Conservation (phyloP, 768 basidiomycete species). For the Pisolithus sp. region DNA sequence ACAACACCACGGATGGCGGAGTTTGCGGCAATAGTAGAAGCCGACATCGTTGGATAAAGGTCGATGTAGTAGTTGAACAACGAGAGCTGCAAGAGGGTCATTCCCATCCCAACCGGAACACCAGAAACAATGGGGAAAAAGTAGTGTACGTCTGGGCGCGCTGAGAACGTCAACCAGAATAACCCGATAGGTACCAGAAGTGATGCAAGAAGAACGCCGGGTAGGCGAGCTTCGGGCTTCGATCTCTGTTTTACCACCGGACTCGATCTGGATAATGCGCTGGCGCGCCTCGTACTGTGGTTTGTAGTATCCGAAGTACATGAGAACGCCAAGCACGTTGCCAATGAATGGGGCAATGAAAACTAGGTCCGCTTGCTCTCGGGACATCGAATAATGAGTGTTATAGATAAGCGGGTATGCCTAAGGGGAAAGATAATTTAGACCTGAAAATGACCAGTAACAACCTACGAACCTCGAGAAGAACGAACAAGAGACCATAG, state of each 20-base stretch:
- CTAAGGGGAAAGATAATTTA: not conserved
- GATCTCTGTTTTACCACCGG: constrained; percentile 12
- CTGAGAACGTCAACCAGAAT: constrained; percentile 23
- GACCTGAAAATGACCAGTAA: not conserved
- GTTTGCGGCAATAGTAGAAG: constrained; percentile 20
- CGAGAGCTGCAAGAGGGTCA: constrained; percentile 22
- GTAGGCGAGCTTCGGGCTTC: constrained; percentile 16
- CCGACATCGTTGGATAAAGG: constrained; percentile 19
- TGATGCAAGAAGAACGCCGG: constrained; percentile 14
- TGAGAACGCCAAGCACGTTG: constrained; percentile 17
- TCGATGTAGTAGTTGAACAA: constrained; percentile 22
- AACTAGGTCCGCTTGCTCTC: constrained; percentile 14
- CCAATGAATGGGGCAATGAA: constrained; percentile 20
- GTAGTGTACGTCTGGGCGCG: constrained; percentile 16
- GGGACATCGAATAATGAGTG: constrained; percentile 17
- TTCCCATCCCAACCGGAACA: constrained; percentile 20
- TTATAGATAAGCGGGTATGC: constrained; percentile 18
- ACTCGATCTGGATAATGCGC: constrained; percentile 9
- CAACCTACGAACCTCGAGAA: constrained; percentile 17
- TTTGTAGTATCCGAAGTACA: constrained; percentile 19
- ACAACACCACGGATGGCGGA: constrained; percentile 15
- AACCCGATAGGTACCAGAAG: constrained; percentile 18
- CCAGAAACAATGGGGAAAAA: constrained; percentile 18
- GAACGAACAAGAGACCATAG: constrained; percentile 23
- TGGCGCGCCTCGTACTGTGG: constrained; percentile 16